A percentile compares a stretch with the other conserved stretches of the same genome.
phyloP scores from a whole-genome alignment of 2,329 filamentous ascomycete species.

The Phaeomoniella chlamydospora region DNA sequence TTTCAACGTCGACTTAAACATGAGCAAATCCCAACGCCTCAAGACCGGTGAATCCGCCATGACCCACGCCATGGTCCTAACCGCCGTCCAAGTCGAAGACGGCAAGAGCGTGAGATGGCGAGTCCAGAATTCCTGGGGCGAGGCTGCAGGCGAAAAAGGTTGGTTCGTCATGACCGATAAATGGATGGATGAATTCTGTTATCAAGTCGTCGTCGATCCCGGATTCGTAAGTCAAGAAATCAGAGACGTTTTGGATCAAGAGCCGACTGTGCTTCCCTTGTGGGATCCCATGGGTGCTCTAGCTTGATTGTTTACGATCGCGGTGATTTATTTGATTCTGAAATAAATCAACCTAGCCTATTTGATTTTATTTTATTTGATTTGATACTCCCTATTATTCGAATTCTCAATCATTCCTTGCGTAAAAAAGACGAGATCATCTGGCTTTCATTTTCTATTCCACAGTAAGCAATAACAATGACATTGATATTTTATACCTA shows the following conservation, averaged over 20 bases:
- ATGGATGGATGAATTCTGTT: constrained; percentile 70
- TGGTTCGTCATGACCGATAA: constrained; percentile 83
- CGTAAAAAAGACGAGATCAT: no score
- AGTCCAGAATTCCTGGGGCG: constrained; percentile 78
- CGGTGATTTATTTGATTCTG: no score
- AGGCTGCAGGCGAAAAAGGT: constrained; percentile 54
- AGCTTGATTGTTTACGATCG: constrained; percentile 32
- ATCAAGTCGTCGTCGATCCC: constrained; percentile 73
- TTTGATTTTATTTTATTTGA: no score
- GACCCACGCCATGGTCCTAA: constrained; percentile 90
- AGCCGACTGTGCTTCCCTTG: constrained; percentile 55
- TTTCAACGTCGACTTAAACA: constrained; percentile 60
- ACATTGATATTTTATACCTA: no score
- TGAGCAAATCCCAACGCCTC: constrained; percentile 64
- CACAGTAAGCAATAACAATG: no score
- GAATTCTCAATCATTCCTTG: no score
- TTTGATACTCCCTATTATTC: no score
- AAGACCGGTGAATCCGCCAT: constrained; percentile 63
- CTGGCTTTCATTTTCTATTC: no score
- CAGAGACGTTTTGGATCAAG: constrained; percentile 53
- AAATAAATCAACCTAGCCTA: no score
- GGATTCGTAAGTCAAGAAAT: constrained; percentile 51
- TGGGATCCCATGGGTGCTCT: constrained; percentile 73
- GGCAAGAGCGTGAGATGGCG: constrained; percentile 62
- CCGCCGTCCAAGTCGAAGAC: constrained; percentile 63